Evolutionary conservation across 768 basidiomycete species (phyloP), one percentile per base, ranked within the genome.

Genomic region (Collybiopsis confluens): DNA sequence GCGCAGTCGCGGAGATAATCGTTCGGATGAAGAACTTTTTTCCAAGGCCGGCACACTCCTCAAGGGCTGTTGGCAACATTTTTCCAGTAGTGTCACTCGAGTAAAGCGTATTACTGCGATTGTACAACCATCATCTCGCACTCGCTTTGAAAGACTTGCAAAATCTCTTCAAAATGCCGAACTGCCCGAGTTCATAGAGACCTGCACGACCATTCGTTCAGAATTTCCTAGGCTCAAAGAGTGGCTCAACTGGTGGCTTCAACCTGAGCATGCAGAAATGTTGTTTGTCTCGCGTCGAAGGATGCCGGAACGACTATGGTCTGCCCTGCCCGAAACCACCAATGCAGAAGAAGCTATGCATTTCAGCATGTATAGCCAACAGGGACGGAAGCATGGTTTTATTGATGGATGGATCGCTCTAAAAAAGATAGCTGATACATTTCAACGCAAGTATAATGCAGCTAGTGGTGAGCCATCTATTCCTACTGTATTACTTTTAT

Each of bases 341-440:
- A 73, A 73, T 59, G 65, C 71, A 0, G 67, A 70, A 42, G 72
- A 73, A 52, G 53, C 68, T 0, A 66, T 71, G 63, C 65, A 73
- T 50, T 68, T 59, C 59, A 70, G 67, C 44, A 23, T 72, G 0
- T 71, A 72, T 38, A 16, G 6, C 35, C 27, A 28, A 15, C 26
- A 30, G 21, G 46, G 46, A n/a, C 30, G 21, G 20, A n/a, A 48
- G 8, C 46, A 48, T 20, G 11, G 35, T 11, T 48, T 48, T 48
- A 9, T 48, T 15, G 6, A 4, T 30, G 46, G 46, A 6, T 11
- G 5, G 5, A 20, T 11, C 5, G 33, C 26, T 15, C 21, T 48
- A 23, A 28, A 20, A 16, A 48, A 30, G 30, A 11, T 28, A 4
- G 46, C 33, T 18, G 9, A n/a, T 9, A 48, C 46, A 30, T 48